Evolutionary conservation across 176 grass and related monocot genomes (phyloP), one percentile per base, ranked within the genome.

Genomic region (Alloteropsis semialata): DNA sequence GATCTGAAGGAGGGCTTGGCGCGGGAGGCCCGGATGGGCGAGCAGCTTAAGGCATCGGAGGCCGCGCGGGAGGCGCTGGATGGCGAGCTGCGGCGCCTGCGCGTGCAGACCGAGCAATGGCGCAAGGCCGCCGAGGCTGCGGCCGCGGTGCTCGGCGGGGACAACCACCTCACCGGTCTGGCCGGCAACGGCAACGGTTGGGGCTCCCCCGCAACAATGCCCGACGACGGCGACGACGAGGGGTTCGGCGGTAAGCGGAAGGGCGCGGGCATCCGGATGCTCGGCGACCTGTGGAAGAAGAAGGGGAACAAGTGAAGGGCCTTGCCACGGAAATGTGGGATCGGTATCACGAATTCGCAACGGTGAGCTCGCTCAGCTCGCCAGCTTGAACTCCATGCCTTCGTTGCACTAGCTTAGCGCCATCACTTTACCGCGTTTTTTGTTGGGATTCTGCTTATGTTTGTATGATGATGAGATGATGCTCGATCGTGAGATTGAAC

Each of bases 271-370:
- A 98, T 98, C 75, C 84, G 90, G 61, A 91, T 95, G 91, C 89
- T 98, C n/a, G 92, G 92, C 22, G 96, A 98, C 42, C 82, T 98
- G 36, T 98, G 96, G 96, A 98, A 87, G 87, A 98, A 98, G 91
- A 95, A 91, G 59, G 84, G 88, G 6, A 90, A 29, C 76, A 92
- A 93, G 62, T 85, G 67, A 90, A 70, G n/a, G 4, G 6, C 6
- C 50, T 6, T 60, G 53, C 7, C 12, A 41, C 3, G 67, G 65
- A 39, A 61, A 19, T 3, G 6, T 28, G 17, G 46, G 55, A 39
- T 83, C 25, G 30, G 13, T 41, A 29, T 80, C 39, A 21, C 25
- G 3, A 17, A 48, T 37, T 70, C 11, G 30, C 54, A 62, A 18
- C 43, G 56, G 72, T 54, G 84, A 83, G 88, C 84, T 82, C 32